Evolutionary conservation across 2,329 filamentous ascomycete species (phyloP).

Genomic region (Plectosphaerella sp.): DNA sequence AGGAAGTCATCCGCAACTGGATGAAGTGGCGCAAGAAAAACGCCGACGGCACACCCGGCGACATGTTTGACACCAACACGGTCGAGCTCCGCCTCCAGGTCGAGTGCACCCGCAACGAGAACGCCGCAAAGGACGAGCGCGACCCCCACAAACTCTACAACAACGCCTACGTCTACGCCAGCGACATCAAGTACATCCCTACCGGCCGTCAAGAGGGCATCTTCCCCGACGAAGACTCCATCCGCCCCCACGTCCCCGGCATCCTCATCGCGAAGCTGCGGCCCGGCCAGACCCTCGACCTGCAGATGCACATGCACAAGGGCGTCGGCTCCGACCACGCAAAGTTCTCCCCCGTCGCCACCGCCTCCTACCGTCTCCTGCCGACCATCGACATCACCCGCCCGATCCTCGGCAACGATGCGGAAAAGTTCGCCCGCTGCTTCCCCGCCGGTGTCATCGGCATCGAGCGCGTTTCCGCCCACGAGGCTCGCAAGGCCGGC

Average conservation of each 20-base stretch:
- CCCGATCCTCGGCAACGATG: conserved; percentile 83
- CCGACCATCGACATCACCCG: conserved; percentile 79
- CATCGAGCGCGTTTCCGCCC: conserved; percentile 64
- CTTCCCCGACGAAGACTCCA: conserved; percentile 50
- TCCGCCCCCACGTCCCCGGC: conserved; percentile 80
- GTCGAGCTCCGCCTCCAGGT: conserved; percentile 73
- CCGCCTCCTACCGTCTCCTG: conserved; percentile 86
- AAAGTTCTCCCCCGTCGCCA: conserved; percentile 95
- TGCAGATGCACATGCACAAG: conserved; percentile 92
- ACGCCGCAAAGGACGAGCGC: conserved; percentile 66
- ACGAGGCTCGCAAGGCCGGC: conserved; percentile 56
- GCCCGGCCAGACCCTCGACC: conserved; percentile 79
- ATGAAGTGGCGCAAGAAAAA: conserved; percentile 79
- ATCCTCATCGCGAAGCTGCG: conserved; percentile 93
- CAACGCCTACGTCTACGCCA: conserved; percentile 78
- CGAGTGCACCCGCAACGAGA: conserved; percentile 73
- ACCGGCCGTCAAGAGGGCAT: conserved; percentile 63
- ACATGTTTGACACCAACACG: conserved; percentile 79
- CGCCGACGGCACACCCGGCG: conserved; percentile 54
- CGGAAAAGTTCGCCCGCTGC: conserved; percentile 83
- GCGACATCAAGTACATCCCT: conserved; percentile 71
- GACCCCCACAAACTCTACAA: conserved; percentile 83
- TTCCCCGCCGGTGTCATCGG: conserved; percentile 87
- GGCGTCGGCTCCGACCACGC: conserved; percentile 91
- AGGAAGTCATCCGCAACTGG: conserved; percentile 70